Conservation (phyloP, 176 grass and related monocot species). For the Hsuehochloa calcarea region DNA sequence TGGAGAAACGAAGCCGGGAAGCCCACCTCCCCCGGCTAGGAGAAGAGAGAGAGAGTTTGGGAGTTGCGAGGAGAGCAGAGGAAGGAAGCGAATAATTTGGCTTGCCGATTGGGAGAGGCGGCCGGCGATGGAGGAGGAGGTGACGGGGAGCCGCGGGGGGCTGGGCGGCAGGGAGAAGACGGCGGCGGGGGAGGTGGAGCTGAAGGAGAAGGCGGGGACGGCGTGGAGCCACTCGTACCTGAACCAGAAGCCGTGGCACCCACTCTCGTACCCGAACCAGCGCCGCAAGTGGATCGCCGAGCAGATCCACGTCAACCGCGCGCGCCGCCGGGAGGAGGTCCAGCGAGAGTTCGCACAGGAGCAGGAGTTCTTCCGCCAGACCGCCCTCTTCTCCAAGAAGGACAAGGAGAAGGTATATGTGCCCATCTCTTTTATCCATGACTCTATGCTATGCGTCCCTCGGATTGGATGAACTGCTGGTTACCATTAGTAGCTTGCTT, state of each 20-base stretch:
- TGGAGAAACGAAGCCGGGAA: background rate
- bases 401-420: constrained; percentile 91
- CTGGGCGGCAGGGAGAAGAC: constrained; percentile 40
- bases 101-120: background rate
- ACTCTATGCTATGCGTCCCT: background rate
- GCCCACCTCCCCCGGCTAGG: background rate
- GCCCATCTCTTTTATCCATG: background rate
- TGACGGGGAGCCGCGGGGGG: constrained; percentile 43
- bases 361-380: constrained; percentile 98
- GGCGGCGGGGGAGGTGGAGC: constrained; percentile 74
- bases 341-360: constrained; percentile 81
- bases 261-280: constrained; percentile 94
- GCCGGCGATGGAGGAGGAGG: constrained; percentile 65
- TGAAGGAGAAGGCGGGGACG: constrained; percentile 83
- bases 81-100: constrained; percentile 1
- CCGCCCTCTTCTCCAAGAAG: constrained; percentile 81
- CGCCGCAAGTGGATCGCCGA: constrained; percentile 99
- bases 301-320: constrained; percentile 64
- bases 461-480: background rate
- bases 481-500: background rate
- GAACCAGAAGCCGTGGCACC: constrained; percentile 98
- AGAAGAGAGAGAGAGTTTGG: background rate
- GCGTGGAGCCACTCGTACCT: constrained; percentile 96
- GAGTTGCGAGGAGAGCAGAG: background rate
- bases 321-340: constrained; percentile 77